Conservation (phyloP, 495 filamentous ascomycete species). For the Penicillium bialowiezense region DNA sequence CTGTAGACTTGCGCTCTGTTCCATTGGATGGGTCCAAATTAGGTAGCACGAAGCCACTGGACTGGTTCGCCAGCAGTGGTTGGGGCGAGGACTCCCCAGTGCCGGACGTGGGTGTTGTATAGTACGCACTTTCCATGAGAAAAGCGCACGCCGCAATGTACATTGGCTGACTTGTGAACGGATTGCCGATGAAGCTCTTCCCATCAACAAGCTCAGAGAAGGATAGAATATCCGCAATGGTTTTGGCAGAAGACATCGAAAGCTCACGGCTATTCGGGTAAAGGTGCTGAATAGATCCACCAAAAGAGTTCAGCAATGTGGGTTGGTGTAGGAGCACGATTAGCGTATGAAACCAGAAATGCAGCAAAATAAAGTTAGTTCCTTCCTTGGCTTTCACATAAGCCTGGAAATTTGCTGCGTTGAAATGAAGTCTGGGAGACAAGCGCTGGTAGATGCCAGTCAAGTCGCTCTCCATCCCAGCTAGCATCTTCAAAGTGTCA, state of each 20-base stretch:
- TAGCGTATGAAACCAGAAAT: constrained; percentile 88
- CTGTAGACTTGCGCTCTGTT: constrained; percentile 47
- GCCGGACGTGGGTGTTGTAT: constrained; percentile 37
- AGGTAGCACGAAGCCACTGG: constrained; percentile 43
- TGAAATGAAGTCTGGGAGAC: constrained; percentile 71
- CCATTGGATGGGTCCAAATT: constrained; percentile 32
- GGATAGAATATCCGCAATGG: constrained; percentile 78
- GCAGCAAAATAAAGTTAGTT: constrained; percentile 80
- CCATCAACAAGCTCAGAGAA: constrained; percentile 78
- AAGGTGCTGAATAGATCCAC: constrained; percentile 64
- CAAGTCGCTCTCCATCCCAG: constrained; percentile 71
- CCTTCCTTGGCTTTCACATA: constrained; percentile 75
- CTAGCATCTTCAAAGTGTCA: constrained; percentile 65
- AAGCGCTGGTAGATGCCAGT: constrained; percentile 76
- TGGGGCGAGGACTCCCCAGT: constrained; percentile 29
- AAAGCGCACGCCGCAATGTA: constrained; percentile 88
- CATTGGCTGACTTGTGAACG: constrained; percentile 85
- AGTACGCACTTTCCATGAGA: constrained; percentile 69
- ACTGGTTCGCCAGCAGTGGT: constrained; percentile 35
- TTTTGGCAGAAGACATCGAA: constrained; percentile 85
- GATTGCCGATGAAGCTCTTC: constrained; percentile 77
- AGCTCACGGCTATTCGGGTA: constrained; percentile 75
- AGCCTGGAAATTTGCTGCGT: constrained; percentile 71
- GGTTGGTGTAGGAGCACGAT: constrained; percentile 84
- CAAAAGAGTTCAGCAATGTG: constrained; percentile 73